Evolutionary conservation across 345 rosid species (phyloP), one percentile per base, ranked within the genome.

Genomic region (Salix dunnii): DNA sequence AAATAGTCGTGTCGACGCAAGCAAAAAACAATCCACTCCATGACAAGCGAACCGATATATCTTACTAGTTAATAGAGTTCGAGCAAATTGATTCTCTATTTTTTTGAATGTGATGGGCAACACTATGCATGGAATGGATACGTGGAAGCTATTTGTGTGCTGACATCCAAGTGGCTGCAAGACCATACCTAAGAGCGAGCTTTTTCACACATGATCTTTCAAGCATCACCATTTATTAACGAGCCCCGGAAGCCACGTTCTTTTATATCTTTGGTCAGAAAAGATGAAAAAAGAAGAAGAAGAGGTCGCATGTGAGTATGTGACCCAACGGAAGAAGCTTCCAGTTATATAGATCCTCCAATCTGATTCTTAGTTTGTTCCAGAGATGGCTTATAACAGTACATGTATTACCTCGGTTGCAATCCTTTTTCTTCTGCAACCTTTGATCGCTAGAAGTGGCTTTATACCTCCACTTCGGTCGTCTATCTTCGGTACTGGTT

Each of bases 391-490:
- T 74, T 65, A 62, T 60, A 49, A 31, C 51, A 4, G 38, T 68
- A 17, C 25, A 48, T 43, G 23, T 51, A 0, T 75, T 33, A 12
- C 76, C 48, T 31, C 33, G 72, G 48, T 81, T 33, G 53, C 72
- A 10, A 36, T 73, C 70, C 72, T 85, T 40, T 38, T 85, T 21
- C 21, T 80, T 71, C 21, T 77, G 61, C 82, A 70, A 3, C 71
- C 81, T 31, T 48, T 74, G 68, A 25, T 53, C n/a, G 68, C 81
- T 23, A 10, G 74, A 13, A 30, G 77, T 73, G 67, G 79, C 60
- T 36, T 76, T 42, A 21, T 83, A 55, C 43, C 84, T 58, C 82
- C 83, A 18, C 67, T 85, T 23, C 40, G 78, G 8, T n/a, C 85
- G 3, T 79, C 84, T 5, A 14, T 67, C 43, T 6, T 71, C 16